Evolutionary conservation across 345 rosid genomes (phyloP), one percentile per base, ranked within the genome.

Genomic region (Moricandia arvensis): DNA sequence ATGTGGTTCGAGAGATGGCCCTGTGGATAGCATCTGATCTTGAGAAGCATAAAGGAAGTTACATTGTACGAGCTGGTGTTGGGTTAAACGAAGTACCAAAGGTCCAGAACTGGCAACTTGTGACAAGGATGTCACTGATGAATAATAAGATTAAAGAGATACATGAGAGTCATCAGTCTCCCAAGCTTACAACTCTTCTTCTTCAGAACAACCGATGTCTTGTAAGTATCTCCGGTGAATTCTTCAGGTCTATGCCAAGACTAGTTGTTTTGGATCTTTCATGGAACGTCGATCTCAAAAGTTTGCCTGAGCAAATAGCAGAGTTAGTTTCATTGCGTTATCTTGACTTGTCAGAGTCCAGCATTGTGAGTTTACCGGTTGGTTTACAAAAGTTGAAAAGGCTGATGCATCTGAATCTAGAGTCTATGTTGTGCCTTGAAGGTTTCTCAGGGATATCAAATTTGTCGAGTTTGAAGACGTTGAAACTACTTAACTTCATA

Each of bases 231-330:
- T 33, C 75, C 7, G 13, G 38, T 5, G 72, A 59, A 8, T 84
- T 76, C 64, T 41, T 81, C 35, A 8, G 15, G 31, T 79, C 11
- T 55, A 82, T 82, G 85, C 66, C 75, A 4, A 61, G 10, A 24
- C 18, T 84, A 43, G 58, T 29, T 43, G 87, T 84, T n/a, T 72
- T 79, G 65, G 74, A 82, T 63, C 54, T 84, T 7, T 81, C 85
- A 7, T 0, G 0, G 10, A 80, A 81, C 63, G 0, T 0, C 0
- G 1, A 6, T 1, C 8, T 60, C 6, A 6, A 0, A 1, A 18
- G 10, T 6, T 43, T 80, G 3, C 78, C 80, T 3, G 35, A 53
- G 47, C 17, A 70, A 13, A 76, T 76, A 30, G 66, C 80, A 5
- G 15, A 13, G 17, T 7, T 75, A 59, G 13, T 21, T 15, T 71